Percentiles rank a stretch among this genome's conserved stretches.
Evolutionary conservation across 139 green algal genomes (phyloP).

Genomic region (Ettlia oleoabundans): DNA sequence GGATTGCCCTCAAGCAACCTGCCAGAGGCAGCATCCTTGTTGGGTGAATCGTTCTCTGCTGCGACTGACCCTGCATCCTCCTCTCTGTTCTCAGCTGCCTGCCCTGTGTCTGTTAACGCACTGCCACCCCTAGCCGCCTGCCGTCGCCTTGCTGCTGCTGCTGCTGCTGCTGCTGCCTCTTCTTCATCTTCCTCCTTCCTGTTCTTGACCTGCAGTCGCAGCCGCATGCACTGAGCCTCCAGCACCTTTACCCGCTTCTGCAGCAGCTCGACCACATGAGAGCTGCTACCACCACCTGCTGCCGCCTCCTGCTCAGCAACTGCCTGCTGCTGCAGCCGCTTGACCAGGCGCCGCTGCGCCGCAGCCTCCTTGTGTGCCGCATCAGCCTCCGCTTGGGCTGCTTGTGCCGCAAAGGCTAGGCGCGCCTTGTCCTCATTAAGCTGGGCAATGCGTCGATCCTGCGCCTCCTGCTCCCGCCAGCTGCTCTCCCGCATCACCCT

Average conservation of each 20-base stretch:
- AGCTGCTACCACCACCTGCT: conserved; percentile 32
- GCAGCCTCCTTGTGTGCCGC: conserved; percentile 28
- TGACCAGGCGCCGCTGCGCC: conserved; percentile 28
- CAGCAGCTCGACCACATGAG: conserved; percentile 57
- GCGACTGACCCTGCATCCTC: neutral
- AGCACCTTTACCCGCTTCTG: conserved; percentile 58
- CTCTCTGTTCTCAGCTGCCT: neutral
- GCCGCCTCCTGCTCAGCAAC: conserved; percentile 2
- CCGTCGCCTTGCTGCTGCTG: neutral
- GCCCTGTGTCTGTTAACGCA: neutral
- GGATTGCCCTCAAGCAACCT: conserved; percentile 33
- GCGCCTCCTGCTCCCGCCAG: conserved; percentile 60
- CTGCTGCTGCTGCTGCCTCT: neutral
- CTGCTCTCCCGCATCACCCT: conserved; percentile 65
- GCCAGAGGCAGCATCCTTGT: neutral
- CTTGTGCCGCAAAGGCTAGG: conserved; percentile 14
- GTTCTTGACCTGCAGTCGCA: conserved; percentile 37
- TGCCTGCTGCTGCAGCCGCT: conserved; percentile 41
- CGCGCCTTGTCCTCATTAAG: conserved; percentile 37
- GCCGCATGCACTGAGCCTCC: conserved; percentile 55
- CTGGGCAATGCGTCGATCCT: conserved; percentile 24
- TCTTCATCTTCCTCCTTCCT: conserved; percentile 17
- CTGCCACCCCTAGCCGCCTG: neutral
- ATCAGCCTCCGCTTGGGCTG: conserved; percentile 2
- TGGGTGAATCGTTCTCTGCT: conserved; percentile 23